Evolutionary conservation across 164 flowering plant genomes (phyloP), one percentile per base, ranked within the genome.

Genomic region (Vitis amurensis): DNA sequence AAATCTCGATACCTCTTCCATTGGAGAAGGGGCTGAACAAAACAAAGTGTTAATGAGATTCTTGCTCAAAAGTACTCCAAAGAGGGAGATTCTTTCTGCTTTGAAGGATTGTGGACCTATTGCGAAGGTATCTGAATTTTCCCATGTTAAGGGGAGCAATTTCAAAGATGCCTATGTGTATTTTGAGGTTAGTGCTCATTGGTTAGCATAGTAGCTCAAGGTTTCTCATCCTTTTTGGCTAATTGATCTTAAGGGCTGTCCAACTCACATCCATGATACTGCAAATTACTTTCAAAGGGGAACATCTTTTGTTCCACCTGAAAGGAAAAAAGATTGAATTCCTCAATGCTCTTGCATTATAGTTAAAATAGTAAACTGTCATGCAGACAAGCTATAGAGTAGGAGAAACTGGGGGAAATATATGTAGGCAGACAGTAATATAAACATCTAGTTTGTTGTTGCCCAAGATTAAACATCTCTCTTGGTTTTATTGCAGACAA

Each of bases 1-100:
- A 23, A 55, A 13, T 58, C 51, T 59, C 10, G 3, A n/a, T 44
- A 19, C 55, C 44, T 50, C 13, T 16, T 53, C 27, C 59, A 53
- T 69, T 10, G 61, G 58, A 51, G 73, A 66, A 73, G 63, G 65
- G 8, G 49, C 37, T 55, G 49, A 56, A 9, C 61, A 66, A 56
- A 72, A 75, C 60, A 68, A 50, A 63, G 63, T 81, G 47, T 30
- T 78, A 31, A 71, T 84, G 55, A 78, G 74, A 50, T 84, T 84
- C 56, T 65, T 84, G 76, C 19, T 1, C 6, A 67, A 31, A 58
- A 5, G n/a, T 3, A 64, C 23, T 7, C 27, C 17, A 2, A 55
- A 61, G 11, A 63, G 9, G 1, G 63, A 71, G 4, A 66, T 82
- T 64, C 0, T 9, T 14, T 3, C 47, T 4, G 71, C 57, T 64